Evolutionary conservation across 208 protist species (phyloP), one percentile per base, ranked within the genome.

Genomic region (Crithidia sp.): DNA sequence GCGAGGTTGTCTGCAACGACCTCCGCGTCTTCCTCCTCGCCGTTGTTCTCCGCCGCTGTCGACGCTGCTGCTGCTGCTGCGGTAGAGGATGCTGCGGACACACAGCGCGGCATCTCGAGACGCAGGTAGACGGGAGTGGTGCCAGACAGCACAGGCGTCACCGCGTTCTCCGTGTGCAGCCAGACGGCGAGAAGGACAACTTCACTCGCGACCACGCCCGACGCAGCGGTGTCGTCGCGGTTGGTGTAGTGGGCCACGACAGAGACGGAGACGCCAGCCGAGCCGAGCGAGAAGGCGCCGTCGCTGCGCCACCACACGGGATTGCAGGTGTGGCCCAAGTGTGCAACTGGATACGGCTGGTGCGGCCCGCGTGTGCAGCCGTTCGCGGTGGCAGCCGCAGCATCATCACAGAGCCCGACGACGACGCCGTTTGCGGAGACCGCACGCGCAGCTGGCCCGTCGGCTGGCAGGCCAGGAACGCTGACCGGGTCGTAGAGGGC

Each of bases 331-430:
- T 74, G 61, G 40, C 74, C 74, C 8, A 79, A 67, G 57, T 79
- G 74, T 9, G 74, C 45, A 3, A 74, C 67, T 5, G 57, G 56
- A 52, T 73, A 45, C 37, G 67, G 62, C 39, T 70, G 60, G 2
- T 65, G 59, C 19, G 67, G 62, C 16, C 67, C 56, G 17, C 50
- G 74, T 55, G 67, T 74, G 49, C 67, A 74, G 14, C 74, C 74
- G 41, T 79, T 79, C 37, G 74, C 74, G 52, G 65, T 59, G 7
- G 55, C 68, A 2, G 74, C 74, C 12, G 63, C 28, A 45, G 50
- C 43, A 2, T 59, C 55, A 53, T 79, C 62, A 39, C 74, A 79
- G 52, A 79, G 56, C 3, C 74, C 74, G n/a, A 79, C 74, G 6
- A 79, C 67, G 7, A 79, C 61, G 37, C 74, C 55, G 58, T 79